Conservation (phyloP, 306 rosid species). For the Rubus idaeus region DNA sequence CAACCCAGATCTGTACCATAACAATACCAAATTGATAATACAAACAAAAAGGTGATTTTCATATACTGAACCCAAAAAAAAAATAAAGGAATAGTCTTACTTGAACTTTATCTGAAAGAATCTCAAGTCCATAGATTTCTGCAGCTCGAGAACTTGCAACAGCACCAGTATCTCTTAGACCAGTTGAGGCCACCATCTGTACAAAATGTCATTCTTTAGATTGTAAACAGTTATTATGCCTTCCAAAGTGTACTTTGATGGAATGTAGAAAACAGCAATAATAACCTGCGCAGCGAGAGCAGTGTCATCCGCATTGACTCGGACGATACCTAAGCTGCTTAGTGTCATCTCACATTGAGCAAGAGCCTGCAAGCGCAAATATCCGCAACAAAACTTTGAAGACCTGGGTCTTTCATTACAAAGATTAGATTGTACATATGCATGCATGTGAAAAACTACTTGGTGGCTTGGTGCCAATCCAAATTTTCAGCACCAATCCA, state of each 20-base stretch:
- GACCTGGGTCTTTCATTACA: constrained; percentile 7
- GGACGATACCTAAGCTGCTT: constrained; percentile 49
- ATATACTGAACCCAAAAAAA: background rate
- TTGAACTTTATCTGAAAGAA: constrained; percentile 73
- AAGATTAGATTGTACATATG: background rate
- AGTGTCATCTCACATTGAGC: constrained; percentile 67
- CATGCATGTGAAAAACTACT: constrained; percentile 6
- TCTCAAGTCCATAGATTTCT: constrained; percentile 65
- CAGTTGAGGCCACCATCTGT: constrained; percentile 61
- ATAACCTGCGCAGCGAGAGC: constrained; percentile 86
- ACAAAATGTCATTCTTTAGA: constrained; percentile 33
- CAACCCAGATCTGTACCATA: background rate
- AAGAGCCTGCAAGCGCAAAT: constrained; percentile 65
- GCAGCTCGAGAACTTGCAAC: constrained; percentile 93
- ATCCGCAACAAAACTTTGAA: constrained; percentile 17
- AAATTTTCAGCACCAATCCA: constrained; percentile 5
- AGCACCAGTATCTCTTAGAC: constrained; percentile 63
- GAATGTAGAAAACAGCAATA: constrained; percentile 24
- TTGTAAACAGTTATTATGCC: constrained; percentile 14
- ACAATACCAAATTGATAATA: background rate
- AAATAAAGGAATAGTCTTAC: constrained; percentile 33
- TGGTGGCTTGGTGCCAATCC: background rate
- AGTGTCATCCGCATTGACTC: constrained; percentile 60
- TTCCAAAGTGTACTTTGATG: constrained; percentile 16
- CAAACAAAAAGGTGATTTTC: background rate